A percentile compares a stretch with the other conserved stretches of the same genome.
Conservation (phyloP, 371 early-diverging fungal genomes). For the Nematocida displodere region DNA sequence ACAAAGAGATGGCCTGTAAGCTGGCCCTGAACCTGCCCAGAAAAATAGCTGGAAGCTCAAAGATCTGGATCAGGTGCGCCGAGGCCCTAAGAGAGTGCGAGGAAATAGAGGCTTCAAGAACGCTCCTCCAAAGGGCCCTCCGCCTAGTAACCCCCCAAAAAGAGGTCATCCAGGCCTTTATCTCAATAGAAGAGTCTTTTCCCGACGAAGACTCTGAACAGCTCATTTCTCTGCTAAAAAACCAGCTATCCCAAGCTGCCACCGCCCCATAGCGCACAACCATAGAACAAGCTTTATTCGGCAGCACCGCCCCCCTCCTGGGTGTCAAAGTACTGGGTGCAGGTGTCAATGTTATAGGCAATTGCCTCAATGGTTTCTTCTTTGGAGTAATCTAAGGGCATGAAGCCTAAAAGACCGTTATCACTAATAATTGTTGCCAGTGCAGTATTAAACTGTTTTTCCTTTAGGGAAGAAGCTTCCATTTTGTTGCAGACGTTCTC, state of each 20-base stretch:
- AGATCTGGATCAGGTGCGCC: slow-evolving; percentile 12
- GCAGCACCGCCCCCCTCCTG: not conserved
- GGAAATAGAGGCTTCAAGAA: slow-evolving; percentile 33
- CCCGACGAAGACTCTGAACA: slow-evolving; percentile 9
- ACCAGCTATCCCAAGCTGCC: not conserved
- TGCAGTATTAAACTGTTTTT: slow-evolving; percentile 37
- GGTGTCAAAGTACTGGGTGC: slow-evolving; percentile 34
- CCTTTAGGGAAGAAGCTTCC: not conserved
- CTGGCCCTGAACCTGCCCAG: slow-evolving; percentile 16
- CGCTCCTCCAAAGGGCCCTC: slow-evolving; percentile 32
- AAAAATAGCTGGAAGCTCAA: slow-evolving; percentile 2
- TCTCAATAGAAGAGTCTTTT: slow-evolving; percentile 9
- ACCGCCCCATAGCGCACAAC: not conserved
- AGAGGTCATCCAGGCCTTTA: slow-evolving; percentile 27
- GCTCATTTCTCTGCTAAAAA: slow-evolving; percentile 5
- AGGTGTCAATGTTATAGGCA: slow-evolving; percentile 36
- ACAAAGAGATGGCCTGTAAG: slow-evolving; percentile 4
- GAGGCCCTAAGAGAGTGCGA: slow-evolving; percentile 17
- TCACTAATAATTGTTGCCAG: slow-evolving; percentile 35
- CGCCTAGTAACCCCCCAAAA: not conserved
- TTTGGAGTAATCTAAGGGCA: slow-evolving; percentile 32
- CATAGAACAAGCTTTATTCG: not conserved
- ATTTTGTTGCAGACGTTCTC: slow-evolving; percentile 1
- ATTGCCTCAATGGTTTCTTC: slow-evolving; percentile 5
- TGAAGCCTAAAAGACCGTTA: slow-evolving; percentile 29